Conservation (phyloP, 345 rosid genomes). For the Eucalyptus sp. region DNA sequence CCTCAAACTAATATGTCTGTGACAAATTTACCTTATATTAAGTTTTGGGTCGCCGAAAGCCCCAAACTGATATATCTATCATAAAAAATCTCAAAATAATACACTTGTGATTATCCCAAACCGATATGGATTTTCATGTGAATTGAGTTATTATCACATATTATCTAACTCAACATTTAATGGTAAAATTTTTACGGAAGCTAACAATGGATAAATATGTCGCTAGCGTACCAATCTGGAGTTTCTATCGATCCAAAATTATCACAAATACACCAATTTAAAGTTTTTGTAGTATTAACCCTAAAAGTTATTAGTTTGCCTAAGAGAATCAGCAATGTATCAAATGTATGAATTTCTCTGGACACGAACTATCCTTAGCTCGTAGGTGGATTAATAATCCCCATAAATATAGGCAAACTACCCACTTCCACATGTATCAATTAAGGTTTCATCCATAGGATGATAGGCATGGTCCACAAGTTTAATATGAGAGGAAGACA, state of each 20-base stretch:
- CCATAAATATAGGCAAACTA: background rate
- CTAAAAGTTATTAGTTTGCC: background rate
- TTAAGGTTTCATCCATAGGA: background rate
- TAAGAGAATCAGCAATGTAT: background rate
- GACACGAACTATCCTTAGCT: background rate
- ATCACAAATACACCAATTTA: too few relatives aligned
- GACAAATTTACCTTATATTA: too few relatives aligned
- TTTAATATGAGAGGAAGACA: background rate
- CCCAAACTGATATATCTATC: background rate
- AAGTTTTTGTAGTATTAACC: background rate
- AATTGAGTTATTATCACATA: background rate
- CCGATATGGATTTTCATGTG: background rate
- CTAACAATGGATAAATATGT: background rate
- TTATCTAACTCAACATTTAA: background rate
- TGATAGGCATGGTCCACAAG: background rate
- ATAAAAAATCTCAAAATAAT: background rate
- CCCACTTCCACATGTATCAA: background rate
- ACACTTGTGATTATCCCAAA: background rate
- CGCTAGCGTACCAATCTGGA: rapidly evolving
- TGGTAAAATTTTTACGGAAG: too few relatives aligned
- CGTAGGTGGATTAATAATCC: background rate
- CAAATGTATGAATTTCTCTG: background rate
- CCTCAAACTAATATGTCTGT: background rate
- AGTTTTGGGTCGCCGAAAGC: rapidly evolving
- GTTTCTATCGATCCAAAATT: too few relatives aligned